phyloP scores from a whole-genome alignment of 495 filamentous ascomycete species.

The Letharia lupina region DNA sequence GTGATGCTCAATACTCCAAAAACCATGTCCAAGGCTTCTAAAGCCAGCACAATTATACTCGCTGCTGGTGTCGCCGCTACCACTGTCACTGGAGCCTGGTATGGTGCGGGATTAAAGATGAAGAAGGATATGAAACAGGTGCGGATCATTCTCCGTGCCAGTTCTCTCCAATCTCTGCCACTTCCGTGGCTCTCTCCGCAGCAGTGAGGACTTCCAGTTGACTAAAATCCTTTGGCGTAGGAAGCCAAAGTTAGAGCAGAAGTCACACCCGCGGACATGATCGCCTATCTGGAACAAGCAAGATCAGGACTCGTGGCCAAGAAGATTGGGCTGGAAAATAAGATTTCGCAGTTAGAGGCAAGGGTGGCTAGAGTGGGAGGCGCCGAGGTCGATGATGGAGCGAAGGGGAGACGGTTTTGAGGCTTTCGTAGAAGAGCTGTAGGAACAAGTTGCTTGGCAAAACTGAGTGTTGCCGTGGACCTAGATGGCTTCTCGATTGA shows the following conservation, averaged over 20 bases:
- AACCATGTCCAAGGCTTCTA: conserved; percentile 19
- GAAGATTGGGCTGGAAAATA: conserved; percentile 46
- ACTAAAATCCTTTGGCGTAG: conserved; percentile 22
- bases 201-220: not conserved
- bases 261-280: conserved; percentile 45
- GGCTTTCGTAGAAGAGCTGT: not conserved
- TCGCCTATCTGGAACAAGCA: conserved; percentile 41
- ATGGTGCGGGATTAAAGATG: conserved; percentile 48
- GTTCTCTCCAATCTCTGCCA: not conserved
- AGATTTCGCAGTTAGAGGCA: conserved; percentile 45
- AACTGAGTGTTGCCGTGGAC: not conserved
- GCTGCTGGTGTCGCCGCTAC: conserved; percentile 41
- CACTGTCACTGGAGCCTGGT: conserved; percentile 45
- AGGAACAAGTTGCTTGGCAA: not conserved
- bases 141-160: not conserved
- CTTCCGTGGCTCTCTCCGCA: not conserved
- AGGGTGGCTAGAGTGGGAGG: not conserved
- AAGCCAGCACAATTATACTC: conserved; percentile 33
- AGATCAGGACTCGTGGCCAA: conserved; percentile 42
- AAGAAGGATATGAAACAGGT: conserved; percentile 40
- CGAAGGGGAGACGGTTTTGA: not conserved
- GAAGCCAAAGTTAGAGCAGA: conserved; percentile 37
- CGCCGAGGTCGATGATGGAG: not conserved
- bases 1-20: not conserved
- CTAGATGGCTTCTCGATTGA: not conserved